These are phyloP conservation scores for Penicillium roqueforti DNA, from an alignment of 495 filamentous ascomycete species.

Conservation along the genomic window DNA sequence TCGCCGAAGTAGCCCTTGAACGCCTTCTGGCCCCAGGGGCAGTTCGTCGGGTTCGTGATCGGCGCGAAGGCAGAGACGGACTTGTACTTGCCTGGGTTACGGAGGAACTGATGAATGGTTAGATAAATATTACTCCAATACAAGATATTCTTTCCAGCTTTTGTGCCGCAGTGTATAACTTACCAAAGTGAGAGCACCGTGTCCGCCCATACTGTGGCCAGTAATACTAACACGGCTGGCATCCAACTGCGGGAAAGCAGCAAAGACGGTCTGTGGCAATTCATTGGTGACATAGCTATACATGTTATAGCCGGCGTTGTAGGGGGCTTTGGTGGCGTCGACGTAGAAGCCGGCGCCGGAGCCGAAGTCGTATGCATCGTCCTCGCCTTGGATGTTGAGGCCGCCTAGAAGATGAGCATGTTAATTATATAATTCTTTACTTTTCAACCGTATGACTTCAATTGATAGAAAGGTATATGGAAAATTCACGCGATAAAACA, in stretches of 20 bases:
- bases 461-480: neutral
- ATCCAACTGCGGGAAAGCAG: constrained; percentile 63
- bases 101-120: constrained; percentile 60
- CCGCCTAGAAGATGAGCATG: constrained; percentile 45
- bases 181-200: constrained; percentile 84
- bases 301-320: constrained; percentile 77
- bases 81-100: constrained; percentile 83
- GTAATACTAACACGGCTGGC: constrained; percentile 66
- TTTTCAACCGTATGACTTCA: neutral
- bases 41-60: constrained; percentile 79
- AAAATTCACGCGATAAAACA: neutral
- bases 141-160: neutral
- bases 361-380: constrained; percentile 87
- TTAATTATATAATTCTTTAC: neutral
- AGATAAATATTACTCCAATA: neutral
- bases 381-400: constrained; percentile 70
- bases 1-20: constrained; percentile 86
- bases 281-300: constrained; percentile 83
- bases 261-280: constrained; percentile 71
- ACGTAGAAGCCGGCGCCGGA: constrained; percentile 91
- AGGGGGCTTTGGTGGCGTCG: constrained; percentile 76
- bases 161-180: neutral
- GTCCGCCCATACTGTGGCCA: constrained; percentile 94
- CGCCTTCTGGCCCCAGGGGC: constrained; percentile 94
- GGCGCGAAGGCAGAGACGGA: constrained; percentile 88